A percentile compares a stretch with the other conserved stretches of the same genome.
Conservation (phyloP, 169 alveolate species). For the Besnoitia besnoiti region DNA sequence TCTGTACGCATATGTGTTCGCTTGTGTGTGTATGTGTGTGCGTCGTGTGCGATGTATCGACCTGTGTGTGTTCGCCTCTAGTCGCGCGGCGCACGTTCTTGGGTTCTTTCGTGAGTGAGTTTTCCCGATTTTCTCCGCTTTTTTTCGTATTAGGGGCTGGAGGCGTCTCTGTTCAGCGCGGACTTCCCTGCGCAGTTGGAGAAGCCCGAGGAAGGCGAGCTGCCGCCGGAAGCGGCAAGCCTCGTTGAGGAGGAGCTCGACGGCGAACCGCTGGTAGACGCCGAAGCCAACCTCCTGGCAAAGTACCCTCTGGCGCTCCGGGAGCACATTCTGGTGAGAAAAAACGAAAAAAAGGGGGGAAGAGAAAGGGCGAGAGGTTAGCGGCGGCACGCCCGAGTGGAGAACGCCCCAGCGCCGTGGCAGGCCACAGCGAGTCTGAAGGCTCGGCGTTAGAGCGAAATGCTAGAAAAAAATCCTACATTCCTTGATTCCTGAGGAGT, state of each 20-base stretch:
- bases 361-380: no score
- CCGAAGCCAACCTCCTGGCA: not conserved
- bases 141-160: not conserved
- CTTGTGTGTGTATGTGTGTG: no score
- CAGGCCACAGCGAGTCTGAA: no score
- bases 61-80: no score
- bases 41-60: no score
- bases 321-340: not conserved
- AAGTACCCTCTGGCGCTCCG: not conserved
- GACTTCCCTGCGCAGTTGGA: not conserved
- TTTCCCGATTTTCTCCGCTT: not conserved
- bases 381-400: no score
- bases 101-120: not conserved
- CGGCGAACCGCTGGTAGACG: not conserved
- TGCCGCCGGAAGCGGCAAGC: not conserved
- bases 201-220: not conserved
- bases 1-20: no score
- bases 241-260: not conserved
- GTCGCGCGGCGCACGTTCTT: not conserved
- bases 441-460: no score
- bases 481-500: no score
- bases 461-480: no score
- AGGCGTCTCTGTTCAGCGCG: not conserved
- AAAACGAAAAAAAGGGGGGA: no score
- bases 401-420: no score